phyloP scores from a whole-genome alignment of 2,329 filamentous ascomycete species.

The Colletotrichum orchidophilum region DNA sequence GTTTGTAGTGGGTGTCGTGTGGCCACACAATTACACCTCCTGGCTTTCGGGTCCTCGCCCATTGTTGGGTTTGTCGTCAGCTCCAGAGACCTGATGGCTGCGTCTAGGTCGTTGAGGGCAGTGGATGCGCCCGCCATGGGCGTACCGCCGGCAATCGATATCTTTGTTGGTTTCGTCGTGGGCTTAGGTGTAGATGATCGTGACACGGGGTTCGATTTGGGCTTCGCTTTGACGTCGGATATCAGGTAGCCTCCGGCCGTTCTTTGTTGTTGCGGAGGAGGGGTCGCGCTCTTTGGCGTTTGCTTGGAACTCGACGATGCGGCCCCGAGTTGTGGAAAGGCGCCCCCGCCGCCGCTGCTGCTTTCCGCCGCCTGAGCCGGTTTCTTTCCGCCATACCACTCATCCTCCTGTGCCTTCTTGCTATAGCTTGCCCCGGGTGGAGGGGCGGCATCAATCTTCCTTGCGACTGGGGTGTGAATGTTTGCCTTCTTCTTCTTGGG shows the following conservation, averaged over 20 bases:
- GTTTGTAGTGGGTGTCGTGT: slow-evolving; percentile 86
- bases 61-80: slow-evolving; percentile 88
- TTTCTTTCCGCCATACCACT: slow-evolving; percentile 76
- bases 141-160: slow-evolving; percentile 78
- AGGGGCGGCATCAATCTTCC: slow-evolving; percentile 72
- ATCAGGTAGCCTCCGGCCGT: slow-evolving; percentile 83
- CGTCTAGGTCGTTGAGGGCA: slow-evolving; percentile 75
- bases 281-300: slow-evolving; percentile 34
- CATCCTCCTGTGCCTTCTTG: slow-evolving; percentile 75
- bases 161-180: slow-evolving; percentile 60
- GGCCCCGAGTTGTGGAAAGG: neutral
- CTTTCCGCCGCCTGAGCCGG: slow-evolving; percentile 51
- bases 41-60: slow-evolving; percentile 62
- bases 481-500: slow-evolving; percentile 65
- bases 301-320: slow-evolving; percentile 48
- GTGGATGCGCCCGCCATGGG: slow-evolving; percentile 86
- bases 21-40: slow-evolving; percentile 88
- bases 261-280: slow-evolving; percentile 52
- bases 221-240: slow-evolving; percentile 75
- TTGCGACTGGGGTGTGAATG: slow-evolving; percentile 71
- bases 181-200: slow-evolving; percentile 66
- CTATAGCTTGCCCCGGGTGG: slow-evolving; percentile 74
- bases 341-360: slow-evolving; percentile 40
- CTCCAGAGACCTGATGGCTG: slow-evolving; percentile 89
- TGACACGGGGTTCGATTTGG: slow-evolving; percentile 61